A percentile compares a stretch with the other conserved stretches of the same genome.
phyloP scores from a whole-genome alignment of 179 eudicot species.

The Spergularia azorica region DNA sequence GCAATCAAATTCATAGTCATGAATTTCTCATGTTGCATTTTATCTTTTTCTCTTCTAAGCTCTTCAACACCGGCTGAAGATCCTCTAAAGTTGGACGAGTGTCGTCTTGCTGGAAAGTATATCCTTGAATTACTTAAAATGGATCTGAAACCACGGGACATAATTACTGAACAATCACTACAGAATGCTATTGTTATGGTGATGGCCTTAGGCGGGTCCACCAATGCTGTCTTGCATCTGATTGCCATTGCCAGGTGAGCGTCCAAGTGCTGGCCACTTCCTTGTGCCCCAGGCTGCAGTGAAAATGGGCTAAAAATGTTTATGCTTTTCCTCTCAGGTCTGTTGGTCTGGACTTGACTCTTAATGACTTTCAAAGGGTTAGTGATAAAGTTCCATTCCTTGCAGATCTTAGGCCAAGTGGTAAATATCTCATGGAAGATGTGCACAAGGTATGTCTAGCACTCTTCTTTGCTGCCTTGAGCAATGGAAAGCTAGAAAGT shows the following conservation, averaged over 20 bases:
- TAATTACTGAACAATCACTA: conserved; percentile 80
- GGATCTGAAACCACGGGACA: conserved; percentile 95
- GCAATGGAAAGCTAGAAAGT: no score
- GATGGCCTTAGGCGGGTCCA: conserved; percentile 99
- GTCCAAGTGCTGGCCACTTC: no score
- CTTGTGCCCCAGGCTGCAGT: no score
- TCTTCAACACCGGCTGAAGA: conserved; percentile 99
- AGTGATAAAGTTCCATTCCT: conserved; percentile 92
- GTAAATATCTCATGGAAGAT: conserved; percentile 98
- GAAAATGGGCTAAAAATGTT: not conserved
- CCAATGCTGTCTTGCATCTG: conserved; percentile 95
- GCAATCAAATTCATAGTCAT: not conserved
- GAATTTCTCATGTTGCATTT: conserved; percentile 7
- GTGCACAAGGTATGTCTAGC: conserved; percentile 69
- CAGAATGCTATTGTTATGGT: conserved; percentile 91
- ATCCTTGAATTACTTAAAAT: conserved; percentile 78
- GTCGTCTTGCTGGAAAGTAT: conserved; percentile 92
- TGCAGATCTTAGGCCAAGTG: conserved; percentile 99
- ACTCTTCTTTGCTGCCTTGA: not conserved
- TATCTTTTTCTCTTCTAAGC: conserved; percentile 35
- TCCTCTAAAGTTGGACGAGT: conserved; percentile 88
- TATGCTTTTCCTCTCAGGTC: conserved; percentile 52
- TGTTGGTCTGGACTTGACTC: conserved; percentile 71
- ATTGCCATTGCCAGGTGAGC: conserved; percentile 86
- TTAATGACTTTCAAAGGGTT: conserved; percentile 93